Conservation (phyloP, 2,329 filamentous ascomycete genomes). For the Torrubiella hemipterigena region DNA sequence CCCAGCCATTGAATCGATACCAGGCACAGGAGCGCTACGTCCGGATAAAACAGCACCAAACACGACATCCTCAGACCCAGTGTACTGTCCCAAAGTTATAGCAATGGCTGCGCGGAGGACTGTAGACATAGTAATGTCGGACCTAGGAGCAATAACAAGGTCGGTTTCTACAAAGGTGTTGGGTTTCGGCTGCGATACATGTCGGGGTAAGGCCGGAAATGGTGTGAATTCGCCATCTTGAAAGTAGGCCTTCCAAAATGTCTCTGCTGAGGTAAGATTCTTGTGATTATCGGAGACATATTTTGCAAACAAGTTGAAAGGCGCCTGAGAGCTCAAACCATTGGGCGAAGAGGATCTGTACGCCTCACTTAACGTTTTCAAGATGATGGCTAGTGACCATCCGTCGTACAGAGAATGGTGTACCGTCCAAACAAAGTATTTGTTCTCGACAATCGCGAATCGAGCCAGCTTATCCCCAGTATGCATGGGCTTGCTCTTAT, state of each 20-base stretch:
- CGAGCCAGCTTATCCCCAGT: too few relatives aligned
- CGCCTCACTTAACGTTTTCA: conserved; percentile 3
- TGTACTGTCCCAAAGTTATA: conserved; percentile 33
- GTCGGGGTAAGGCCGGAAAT: conserved; percentile 27
- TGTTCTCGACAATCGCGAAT: conserved; percentile 14
- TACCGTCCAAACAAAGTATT: conserved; percentile 5
- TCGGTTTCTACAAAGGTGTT: conserved; percentile 35
- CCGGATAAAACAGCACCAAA: conserved; percentile 45
- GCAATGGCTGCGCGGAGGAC: conserved; percentile 42
- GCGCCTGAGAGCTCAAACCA: conserved; percentile 11
- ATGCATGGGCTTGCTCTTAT: too few relatives aligned
- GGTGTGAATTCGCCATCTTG: conserved; percentile 22
- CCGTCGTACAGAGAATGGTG: conserved; percentile 8
- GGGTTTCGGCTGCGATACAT: too few relatives aligned
- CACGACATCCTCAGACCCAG: conserved; percentile 32
- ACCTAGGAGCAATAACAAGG: conserved; percentile 18
- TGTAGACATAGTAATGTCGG: conserved; percentile 33
- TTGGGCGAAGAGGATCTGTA: too few relatives aligned
- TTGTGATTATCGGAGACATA: conserved; percentile 22
- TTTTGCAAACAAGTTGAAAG: conserved; percentile 27
- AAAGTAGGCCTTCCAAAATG: conserved; percentile 27
- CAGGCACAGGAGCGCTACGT: conserved; percentile 28
- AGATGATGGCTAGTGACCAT: conserved; percentile 7
- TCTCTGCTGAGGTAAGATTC: conserved; percentile 9
- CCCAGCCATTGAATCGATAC: conserved; percentile 36